Conservation (phyloP, 352 stramenopile genomes). For the Saprolegnia parasitica region DNA sequence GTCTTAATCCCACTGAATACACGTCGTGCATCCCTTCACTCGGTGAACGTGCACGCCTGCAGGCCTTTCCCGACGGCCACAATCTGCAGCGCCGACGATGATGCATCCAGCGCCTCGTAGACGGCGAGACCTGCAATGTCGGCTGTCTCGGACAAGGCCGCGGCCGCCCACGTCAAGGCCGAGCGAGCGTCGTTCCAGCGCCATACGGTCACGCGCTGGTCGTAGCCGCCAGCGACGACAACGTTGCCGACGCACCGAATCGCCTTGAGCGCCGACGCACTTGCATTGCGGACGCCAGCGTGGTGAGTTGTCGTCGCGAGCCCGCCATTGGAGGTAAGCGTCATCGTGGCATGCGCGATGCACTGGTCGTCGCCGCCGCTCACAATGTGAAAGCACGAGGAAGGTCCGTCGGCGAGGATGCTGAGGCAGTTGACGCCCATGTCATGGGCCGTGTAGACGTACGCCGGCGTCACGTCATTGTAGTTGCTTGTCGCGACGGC, state of each 20-base stretch:
- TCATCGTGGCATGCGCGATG: constrained; percentile 43
- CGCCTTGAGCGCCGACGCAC: constrained; percentile 76
- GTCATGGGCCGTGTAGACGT: constrained; percentile 70
- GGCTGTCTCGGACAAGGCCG: constrained; percentile 69
- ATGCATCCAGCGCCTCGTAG: constrained; percentile 9
- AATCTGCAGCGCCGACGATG: constrained; percentile 32
- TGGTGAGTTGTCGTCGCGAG: constrained; percentile 23
- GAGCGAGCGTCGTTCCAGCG: constrained; percentile 27
- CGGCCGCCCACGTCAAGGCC: constrained; percentile 48
- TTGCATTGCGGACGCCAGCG: constrained; percentile 46
- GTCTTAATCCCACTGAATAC: constrained; percentile 6
- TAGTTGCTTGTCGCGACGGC: not conserved
- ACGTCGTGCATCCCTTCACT: constrained; percentile 7
- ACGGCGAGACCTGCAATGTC: constrained; percentile 65
- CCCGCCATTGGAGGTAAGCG: constrained; percentile 35
- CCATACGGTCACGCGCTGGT: constrained; percentile 81
- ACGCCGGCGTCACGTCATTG: constrained; percentile 36
- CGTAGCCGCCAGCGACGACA: constrained; percentile 71
- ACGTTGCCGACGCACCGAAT: constrained; percentile 40
- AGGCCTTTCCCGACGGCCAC: constrained; percentile 76
- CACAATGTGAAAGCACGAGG: constrained; percentile 49
- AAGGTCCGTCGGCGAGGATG: constrained; percentile 31
- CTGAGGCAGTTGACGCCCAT: constrained; percentile 77
- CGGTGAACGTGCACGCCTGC: constrained; percentile 52
- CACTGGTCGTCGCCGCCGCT: constrained; percentile 82